Conservation (phyloP, 805 yeast genomes). For the Cephaloascus fragrans region DNA sequence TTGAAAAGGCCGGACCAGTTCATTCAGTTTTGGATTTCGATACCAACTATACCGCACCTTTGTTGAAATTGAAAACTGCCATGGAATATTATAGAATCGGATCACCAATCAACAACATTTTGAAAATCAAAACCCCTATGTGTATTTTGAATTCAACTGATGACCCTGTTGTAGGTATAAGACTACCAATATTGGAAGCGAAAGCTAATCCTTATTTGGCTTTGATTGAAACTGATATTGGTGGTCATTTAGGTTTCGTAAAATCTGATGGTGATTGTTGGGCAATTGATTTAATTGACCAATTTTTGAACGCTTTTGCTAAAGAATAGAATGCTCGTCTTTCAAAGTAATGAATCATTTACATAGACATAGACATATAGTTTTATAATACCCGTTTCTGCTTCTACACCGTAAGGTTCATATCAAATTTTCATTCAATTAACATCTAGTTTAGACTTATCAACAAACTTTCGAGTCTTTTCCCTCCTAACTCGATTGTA, state of each 20-base stretch:
- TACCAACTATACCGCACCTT: constrained; percentile 49
- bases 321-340: not conserved
- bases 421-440: not conserved
- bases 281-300: constrained; percentile 32
- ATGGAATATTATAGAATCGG: constrained; percentile 57
- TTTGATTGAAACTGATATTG: constrained; percentile 51
- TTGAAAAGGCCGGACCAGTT: constrained; percentile 7
- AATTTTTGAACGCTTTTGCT: constrained; percentile 12
- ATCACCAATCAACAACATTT: constrained; percentile 44
- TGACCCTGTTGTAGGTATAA: constrained; percentile 62
- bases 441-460: constrained; percentile 9
- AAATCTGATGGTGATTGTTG: constrained; percentile 52
- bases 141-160: constrained; percentile 57
- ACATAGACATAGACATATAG: constrained; percentile 9
- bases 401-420: too few relatives aligned
- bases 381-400: too few relatives aligned
- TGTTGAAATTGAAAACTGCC: constrained; percentile 57
- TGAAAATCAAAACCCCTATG: constrained; percentile 50
- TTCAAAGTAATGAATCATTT: not conserved
- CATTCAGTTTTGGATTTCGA: constrained; percentile 50
- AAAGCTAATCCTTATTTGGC: constrained; percentile 48
- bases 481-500: constrained; percentile 77
- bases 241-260: constrained; percentile 84
- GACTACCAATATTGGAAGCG: constrained; percentile 44
- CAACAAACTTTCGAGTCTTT: constrained; percentile 25